phyloP scores from a whole-genome alignment of 1,139 yeast species.

The Blastobotrys proliferans region DNA sequence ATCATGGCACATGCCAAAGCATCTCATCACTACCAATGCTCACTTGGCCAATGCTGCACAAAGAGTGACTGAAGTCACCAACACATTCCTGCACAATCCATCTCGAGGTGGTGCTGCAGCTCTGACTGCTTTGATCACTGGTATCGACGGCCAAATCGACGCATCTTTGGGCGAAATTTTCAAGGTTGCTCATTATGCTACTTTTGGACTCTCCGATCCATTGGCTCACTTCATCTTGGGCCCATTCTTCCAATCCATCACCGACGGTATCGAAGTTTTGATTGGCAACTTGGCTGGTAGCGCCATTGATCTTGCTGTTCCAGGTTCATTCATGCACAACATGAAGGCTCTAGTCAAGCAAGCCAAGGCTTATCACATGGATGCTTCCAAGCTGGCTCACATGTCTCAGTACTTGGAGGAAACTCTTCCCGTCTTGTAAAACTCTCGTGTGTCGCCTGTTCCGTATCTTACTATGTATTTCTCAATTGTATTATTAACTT shows the following conservation, averaged over 20 bases:
- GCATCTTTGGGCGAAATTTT: constrained; percentile 27
- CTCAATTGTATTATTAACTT: too few species aligned
- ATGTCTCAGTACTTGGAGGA: too few species aligned
- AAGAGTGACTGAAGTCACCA: constrained; percentile 20
- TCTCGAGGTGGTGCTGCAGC: constrained; percentile 26
- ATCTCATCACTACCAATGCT: too few species aligned
- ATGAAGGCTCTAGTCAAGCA: constrained; percentile 15
- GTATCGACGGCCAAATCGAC: constrained; percentile 34
- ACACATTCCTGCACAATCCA: constrained; percentile 19
- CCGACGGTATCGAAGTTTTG: constrained; percentile 33
- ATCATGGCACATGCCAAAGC: too few species aligned
- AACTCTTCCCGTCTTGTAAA: too few species aligned
- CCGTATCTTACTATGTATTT: too few species aligned
- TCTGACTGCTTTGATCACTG: constrained; percentile 28
- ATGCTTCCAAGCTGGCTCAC: constrained; percentile 10
- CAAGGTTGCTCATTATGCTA: constrained; percentile 24
- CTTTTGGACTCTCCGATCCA: constrained; percentile 27
- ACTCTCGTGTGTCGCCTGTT: too few species aligned
- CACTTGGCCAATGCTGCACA: constrained; percentile 24
- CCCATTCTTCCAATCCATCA: constrained; percentile 33
- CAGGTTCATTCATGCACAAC: constrained; percentile 14
- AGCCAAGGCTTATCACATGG: constrained; percentile 19
- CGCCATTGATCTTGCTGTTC: constrained; percentile 15
- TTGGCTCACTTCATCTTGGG: constrained; percentile 28
- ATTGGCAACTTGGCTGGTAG: constrained; percentile 25